Base-by-base conservation (phyloP, 2,329 filamentous ascomycete genomes). In the Elsinoe australis region DNA sequence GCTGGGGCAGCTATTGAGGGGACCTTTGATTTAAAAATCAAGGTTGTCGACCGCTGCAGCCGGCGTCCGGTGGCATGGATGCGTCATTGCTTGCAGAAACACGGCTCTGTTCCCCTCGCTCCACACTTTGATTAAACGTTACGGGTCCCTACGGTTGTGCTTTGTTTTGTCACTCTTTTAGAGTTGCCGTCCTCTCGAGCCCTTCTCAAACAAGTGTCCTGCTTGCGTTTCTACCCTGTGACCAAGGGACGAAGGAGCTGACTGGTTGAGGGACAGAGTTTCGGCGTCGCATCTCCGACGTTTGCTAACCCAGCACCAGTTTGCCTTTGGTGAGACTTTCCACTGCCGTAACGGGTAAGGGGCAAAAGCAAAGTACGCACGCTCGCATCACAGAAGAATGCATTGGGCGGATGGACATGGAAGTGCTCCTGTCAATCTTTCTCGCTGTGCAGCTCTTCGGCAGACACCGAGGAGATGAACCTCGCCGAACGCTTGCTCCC, bases 101-200 rank as follows among this genome's bases (percentile, higher is more conserved):
- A 29, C 24, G 24, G 39, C 9, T 18, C 39, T 31, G 24, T 19
- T 12, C 26, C 39, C 17, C 39, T 44, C 4, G 21, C 18, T 42
- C 38, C 26, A 29, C 7, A 29, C 26, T 6, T 42, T 18, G 38
- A 14, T 44, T 26, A 32, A 32, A 44, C 39, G 21, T 26, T 31
- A 5, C 26, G 24, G 21, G 8, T 41, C 21, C 28, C 14, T 12
- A 29, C 12, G 26, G 26, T 29, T 29, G 6, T 6, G 7, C 14
- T 19, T 9, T 10, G 39, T 44, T 44, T 44, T 44, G 39, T 44
- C 39, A 44, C 31, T 19, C 17, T 35, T 17, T 44, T 44, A 44
- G 39, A 44, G 39, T 44, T 44, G 39, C 17, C 39, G 39, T 26
- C 24, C 22, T 44, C 22, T 44, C 18, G 22, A 24, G 19, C 22